Base-by-base conservation (phyloP, 2,329 filamentous ascomycete genomes). In the Aureobasidium pullulans region DNA sequence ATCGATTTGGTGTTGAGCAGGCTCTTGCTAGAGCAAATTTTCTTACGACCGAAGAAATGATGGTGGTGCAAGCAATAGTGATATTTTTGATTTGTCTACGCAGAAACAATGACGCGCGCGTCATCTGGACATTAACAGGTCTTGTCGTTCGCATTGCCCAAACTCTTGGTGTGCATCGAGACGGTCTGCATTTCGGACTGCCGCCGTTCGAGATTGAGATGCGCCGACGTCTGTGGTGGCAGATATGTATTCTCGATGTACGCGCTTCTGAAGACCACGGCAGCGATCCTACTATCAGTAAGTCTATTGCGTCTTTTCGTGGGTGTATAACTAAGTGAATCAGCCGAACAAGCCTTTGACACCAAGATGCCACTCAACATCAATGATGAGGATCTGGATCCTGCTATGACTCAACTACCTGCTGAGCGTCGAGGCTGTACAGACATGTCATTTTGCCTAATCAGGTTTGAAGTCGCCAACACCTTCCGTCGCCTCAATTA, bases 1-100 rank as follows among this genome's bases (percentile, higher is more conserved):
- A 86, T 67, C 80, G 84, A 8, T 85, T 85, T 66, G 84, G 79
- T 1, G 72, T 83, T 2, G 84, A 87, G 66, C 84, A 87, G 66
- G 82, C 82, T 1, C 72, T 88, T 46, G 81, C 85, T 3, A 77
- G 81, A 52, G 84, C 84, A 7, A 81, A 84, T 62, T 80, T 88
- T 53, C 68, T 88, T 1, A 82, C 79, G 59, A 84, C 82, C 7
- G 81, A 84, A 60, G 85, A 84, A 66, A 73, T 84, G 19, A 73
- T 84, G 39, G 78, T 86, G 9, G 71, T 88, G 15, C 84, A 87
- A 69, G 82, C 84, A 0, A 80, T 85, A 39, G 75, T 84, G 9
- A 72, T 86, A 37, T 87, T 86, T 66, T 69, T 88, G 28, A 81
- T 84, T 44, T 74, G 81, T 69, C 72, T 77, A 63, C 77, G 82